Percentiles rank a stretch among this genome's conserved stretches.
These are phyloP conservation scores for Fusarium sp. DNA, from an alignment of 2,329 filamentous ascomycete genomes.

Conservation along the genomic window DNA sequence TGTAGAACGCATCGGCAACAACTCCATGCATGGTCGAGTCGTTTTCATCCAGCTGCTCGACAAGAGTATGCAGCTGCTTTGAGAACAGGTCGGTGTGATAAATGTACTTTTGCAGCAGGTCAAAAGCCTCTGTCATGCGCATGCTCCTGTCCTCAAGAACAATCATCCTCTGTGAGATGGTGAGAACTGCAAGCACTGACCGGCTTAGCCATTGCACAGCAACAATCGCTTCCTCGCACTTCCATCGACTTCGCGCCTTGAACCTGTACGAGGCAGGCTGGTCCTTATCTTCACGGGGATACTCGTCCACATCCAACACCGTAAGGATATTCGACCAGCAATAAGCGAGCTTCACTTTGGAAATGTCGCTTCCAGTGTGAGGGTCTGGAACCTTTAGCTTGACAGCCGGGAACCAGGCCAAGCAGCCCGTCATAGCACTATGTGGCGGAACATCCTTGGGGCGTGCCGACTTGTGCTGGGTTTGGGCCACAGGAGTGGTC, in stretches of 20 bases:
- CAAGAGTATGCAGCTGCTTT: constrained; percentile 82
- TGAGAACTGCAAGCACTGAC: constrained; percentile 90
- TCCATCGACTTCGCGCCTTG: constrained; percentile 86
- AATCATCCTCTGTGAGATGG: constrained; percentile 92
- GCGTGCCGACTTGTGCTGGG: constrained; percentile 91
- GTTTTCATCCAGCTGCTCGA: constrained; percentile 89
- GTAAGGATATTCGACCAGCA: constrained; percentile 99
- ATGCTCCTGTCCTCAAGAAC: constrained; percentile 91
- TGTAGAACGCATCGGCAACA: constrained; percentile 96
- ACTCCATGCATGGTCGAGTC: constrained; percentile 94
- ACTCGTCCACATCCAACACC: constrained; percentile 86
- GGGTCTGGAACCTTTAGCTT: constrained; percentile 83
- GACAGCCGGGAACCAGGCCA: constrained; percentile 98
- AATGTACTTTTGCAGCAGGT: constrained; percentile 90
- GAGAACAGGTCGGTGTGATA: constrained; percentile 94
- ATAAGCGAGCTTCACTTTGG: constrained; percentile 90
- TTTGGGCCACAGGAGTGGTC: constrained; percentile 94
- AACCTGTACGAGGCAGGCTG: constrained; percentile 85
- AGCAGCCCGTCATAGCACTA: constrained; percentile 89
- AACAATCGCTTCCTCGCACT: constrained; percentile 93
- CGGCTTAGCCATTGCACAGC: constrained; percentile 96
- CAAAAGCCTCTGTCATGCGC: constrained; percentile 94
- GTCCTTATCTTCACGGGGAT: constrained; percentile 75
- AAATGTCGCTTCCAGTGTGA: constrained; percentile 74
- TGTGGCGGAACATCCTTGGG: constrained; percentile 93